phyloP scores from a whole-genome alignment of 805 yeast genomes.

The Monosporozyma servazzii region DNA sequence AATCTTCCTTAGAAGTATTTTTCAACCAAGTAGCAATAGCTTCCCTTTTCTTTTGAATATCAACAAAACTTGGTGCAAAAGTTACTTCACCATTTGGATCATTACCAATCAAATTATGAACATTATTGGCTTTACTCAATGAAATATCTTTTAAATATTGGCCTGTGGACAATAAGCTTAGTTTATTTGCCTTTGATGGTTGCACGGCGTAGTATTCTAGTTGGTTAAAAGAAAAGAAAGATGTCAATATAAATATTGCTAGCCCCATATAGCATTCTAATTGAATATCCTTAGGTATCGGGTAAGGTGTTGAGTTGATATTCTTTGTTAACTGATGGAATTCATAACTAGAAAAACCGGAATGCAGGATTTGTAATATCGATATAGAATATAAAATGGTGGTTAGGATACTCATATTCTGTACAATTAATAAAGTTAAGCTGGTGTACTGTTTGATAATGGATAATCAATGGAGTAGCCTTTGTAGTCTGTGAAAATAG shows the following conservation, averaged over 20 bases:
- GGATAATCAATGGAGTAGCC: neutral
- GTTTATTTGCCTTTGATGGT: constrained; percentile 9
- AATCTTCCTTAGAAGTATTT: constrained; percentile 8
- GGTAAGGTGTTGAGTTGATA: constrained; percentile 1
- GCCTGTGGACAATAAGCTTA: constrained; percentile 10
- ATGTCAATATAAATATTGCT: constrained; percentile 16
- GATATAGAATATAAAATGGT: constrained; percentile 11
- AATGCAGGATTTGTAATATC: constrained; percentile 17
- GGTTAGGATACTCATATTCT: constrained; percentile 12
- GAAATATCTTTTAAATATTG: constrained; percentile 24
- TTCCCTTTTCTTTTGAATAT: constrained; percentile 19
- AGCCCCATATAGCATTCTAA: constrained; percentile 22
- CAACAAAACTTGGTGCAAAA: constrained; percentile 23
- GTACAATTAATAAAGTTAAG: neutral
- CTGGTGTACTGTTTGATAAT: neutral
- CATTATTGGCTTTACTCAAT: constrained; percentile 24
- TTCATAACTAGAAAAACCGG: constrained; percentile 30
- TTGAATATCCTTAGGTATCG: constrained; percentile 24
- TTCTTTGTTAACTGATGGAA: constrained; percentile 22
- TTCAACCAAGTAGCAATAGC: constrained; percentile 13
- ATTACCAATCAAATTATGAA: constrained; percentile 22
- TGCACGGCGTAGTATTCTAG: constrained; percentile 16
- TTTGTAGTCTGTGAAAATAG: too few species aligned
- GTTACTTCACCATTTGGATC: constrained; percentile 25
- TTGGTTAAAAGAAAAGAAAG: constrained; percentile 22